Evolutionary conservation across 345 rosid species (phyloP), one percentile per base, ranked within the genome.

Genomic region (Gossypium raimondii): DNA sequence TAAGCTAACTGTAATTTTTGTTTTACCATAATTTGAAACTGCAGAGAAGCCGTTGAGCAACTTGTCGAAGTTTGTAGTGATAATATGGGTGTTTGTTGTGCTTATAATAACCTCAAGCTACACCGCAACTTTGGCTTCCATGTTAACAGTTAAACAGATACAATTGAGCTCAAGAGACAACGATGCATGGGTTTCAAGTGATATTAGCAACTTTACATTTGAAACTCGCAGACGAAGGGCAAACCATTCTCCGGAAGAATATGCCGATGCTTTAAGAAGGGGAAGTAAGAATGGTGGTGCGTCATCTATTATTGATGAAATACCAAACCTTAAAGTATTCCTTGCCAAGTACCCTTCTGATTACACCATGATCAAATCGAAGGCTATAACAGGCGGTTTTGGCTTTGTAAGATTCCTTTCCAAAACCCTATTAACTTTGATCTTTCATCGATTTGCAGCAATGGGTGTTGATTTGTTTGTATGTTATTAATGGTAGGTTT

Each of bases 51-150:
- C 84, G 12, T 11, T 67, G 8, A 86, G 85, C 82, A 86, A 84
- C 27, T 78, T 80, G 24, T 61, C 86, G 29, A 81, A 81, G 65
- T 81, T 82, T 67, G 81, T 84, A 16, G 80, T 85, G 2, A 78
- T 1, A 70, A 14, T 86, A 9, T 86, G 88, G 89, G 62, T 77
- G 65, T 84, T 86, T 62, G 81, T 78, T 20, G 80, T 84, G 44
- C 75, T 86, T 12, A 75, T 86, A 12, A 38, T 86, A 27, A 81
- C 51, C 53, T 81, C 82, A 12, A 84, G 85, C 63, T 84, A 84
- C 53, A 81, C 84, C 11, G 87, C 87, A 2, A 82, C 72, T 55
- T 82, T 86, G 74, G 76, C 84, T 13, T 82, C 87, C 22, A 72
- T 82, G 73, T 17, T 86, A 7, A 86, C 86, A 0, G 82, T 84